Conservation (phyloP, 2,329 filamentous ascomycete species). For the Trichoderma hamatum region DNA sequence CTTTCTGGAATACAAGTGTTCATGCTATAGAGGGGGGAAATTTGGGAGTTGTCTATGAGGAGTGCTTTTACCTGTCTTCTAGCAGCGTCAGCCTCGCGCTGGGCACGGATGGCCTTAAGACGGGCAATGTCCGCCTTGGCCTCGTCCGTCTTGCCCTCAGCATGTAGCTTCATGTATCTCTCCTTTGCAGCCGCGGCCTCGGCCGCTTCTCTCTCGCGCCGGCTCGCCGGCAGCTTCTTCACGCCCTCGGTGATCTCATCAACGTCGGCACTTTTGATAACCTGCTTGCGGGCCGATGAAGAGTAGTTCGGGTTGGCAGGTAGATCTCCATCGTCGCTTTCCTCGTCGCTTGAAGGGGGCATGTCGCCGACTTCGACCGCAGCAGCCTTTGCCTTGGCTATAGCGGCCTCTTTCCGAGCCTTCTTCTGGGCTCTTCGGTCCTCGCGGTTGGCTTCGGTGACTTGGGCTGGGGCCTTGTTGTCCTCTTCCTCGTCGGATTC, state of each 20-base stretch:
- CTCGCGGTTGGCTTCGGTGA: constrained; percentile 67
- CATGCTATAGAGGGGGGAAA: background rate
- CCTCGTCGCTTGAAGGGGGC: constrained; percentile 69
- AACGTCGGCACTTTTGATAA: constrained; percentile 45
- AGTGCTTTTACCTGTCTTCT: constrained; percentile 68
- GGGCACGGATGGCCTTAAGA: constrained; percentile 78
- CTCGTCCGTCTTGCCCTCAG: constrained; percentile 95
- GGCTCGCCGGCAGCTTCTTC: constrained; percentile 55
- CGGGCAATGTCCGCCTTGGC: constrained; percentile 87
- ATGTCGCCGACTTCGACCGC: constrained; percentile 82
- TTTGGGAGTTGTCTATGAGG: no score
- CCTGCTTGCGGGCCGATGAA: constrained; percentile 68
- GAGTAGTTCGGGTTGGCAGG: constrained; percentile 86
- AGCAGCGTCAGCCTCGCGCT: constrained; percentile 80
- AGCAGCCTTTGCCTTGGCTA: constrained; percentile 71
- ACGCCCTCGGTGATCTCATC: constrained; percentile 58
- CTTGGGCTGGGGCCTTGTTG: constrained; percentile 48
- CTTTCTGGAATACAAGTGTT: background rate
- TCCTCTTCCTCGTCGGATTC: constrained; percentile 57
- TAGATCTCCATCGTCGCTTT: constrained; percentile 68
- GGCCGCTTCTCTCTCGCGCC: constrained; percentile 70
- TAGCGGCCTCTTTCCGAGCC: constrained; percentile 86
- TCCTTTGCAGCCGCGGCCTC: constrained; percentile 89
- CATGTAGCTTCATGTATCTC: constrained; percentile 87
- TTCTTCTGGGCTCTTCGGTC: constrained; percentile 86